phyloP scores from a whole-genome alignment of 2,329 filamentous ascomycete genomes.

The Phialocephala subalpina region DNA sequence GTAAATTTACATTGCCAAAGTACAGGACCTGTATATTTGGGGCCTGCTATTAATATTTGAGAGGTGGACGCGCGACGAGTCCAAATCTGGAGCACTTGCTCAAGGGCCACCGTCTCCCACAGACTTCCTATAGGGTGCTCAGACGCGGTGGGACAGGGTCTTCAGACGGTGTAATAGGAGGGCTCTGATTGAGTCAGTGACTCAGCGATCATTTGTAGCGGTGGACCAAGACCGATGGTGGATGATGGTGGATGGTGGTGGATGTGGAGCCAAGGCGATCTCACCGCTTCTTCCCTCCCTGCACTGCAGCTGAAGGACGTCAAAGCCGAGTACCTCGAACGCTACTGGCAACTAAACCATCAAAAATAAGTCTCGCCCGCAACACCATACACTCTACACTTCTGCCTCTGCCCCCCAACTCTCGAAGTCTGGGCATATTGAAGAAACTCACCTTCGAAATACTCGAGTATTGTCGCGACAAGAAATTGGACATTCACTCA shows the following conservation, averaged over 20 bases:
- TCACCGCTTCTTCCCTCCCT: background rate
- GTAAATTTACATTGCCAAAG: background rate
- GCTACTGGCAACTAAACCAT: slow-evolving; percentile 1
- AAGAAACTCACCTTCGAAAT: background rate
- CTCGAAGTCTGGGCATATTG: background rate
- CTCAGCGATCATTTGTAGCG: background rate
- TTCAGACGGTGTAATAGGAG: background rate
- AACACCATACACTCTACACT: background rate
- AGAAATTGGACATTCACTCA: background rate
- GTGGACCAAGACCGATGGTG: background rate
- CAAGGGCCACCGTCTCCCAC: background rate
- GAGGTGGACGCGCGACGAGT: slow-evolving; percentile 3
- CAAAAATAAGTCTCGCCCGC: slow-evolving; percentile 5
- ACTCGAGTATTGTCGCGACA: background rate
- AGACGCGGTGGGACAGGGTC: slow-evolving; percentile 2
- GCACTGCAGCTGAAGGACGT: background rate
- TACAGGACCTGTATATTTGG: background rate
- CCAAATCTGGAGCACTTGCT: background rate
- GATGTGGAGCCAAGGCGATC: background rate
- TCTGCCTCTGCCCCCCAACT: slow-evolving; percentile 6
- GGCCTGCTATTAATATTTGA: slow-evolving; percentile 1
- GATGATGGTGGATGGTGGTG: background rate
- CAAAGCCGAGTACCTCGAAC: slow-evolving; percentile 1
- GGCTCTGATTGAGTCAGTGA: slow-evolving; percentile 3
- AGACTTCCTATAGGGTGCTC: background rate